Evolutionary conservation across 129 eudicot genomes (phyloP).

Genomic region (Saposhnikovia divaricata): DNA sequence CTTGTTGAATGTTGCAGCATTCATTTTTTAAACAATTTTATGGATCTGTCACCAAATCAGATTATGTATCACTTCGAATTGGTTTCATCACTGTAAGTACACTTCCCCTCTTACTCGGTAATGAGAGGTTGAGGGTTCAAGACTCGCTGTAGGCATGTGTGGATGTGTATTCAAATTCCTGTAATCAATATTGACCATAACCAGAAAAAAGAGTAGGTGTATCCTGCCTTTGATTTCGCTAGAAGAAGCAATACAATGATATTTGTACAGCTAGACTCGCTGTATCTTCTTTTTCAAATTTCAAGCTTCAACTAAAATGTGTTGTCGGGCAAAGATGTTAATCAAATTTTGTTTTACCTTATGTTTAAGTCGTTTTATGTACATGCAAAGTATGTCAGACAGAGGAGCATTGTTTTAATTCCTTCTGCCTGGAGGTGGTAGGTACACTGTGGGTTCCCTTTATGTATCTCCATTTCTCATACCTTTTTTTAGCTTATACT

Average conservation of each 20-base stretch:
- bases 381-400: not conserved
- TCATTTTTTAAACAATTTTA: conserved; percentile 39
- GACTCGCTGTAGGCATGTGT: not conserved
- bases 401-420: not conserved
- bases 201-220: not conserved
- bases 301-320: not conserved
- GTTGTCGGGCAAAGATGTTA: not conserved
- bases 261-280: not conserved
- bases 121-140: not conserved
- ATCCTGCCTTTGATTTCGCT: not conserved
- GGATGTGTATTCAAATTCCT: not conserved
- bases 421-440: not conserved
- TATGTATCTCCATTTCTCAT: not conserved
- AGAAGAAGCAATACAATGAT: not conserved
- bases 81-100: conserved; percentile 73
- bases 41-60: conserved; percentile 78
- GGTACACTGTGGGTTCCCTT: not conserved
- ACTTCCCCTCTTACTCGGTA: not conserved
- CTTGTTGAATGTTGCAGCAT: conserved; percentile 37
- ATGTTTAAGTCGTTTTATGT: not conserved
- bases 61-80: conserved; percentile 60
- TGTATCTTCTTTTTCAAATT: not conserved
- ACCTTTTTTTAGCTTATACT: not conserved
- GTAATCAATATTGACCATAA: not conserved
- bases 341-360: not conserved